These are phyloP conservation scores for Aspergillus ustus DNA, from an alignment of 2,329 filamentous ascomycete species.

Conservation along the genomic window DNA sequence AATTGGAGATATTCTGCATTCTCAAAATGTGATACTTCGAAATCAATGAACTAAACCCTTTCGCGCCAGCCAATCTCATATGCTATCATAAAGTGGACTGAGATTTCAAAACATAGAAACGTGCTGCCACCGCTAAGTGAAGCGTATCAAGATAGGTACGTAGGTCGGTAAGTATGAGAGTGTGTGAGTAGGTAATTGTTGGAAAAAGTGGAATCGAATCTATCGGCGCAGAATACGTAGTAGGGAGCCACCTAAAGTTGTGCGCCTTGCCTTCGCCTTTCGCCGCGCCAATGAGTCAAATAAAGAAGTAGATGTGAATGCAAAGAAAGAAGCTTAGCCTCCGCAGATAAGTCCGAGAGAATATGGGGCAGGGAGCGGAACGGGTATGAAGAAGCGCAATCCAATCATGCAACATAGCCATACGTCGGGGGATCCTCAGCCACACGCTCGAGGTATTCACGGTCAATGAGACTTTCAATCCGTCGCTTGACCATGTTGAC, in stretches of 20 bases:
- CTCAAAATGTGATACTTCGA: not conserved
- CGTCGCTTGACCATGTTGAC: slow-evolving; percentile 58
- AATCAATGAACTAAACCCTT: not conserved
- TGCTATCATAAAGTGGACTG: not conserved
- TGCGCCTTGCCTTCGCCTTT: not conserved
- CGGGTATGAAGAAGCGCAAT: not conserved
- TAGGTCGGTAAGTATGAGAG: not conserved
- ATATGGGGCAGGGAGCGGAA: not conserved
- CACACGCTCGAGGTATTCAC: slow-evolving; percentile 56
- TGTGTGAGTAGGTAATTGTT: not conserved
- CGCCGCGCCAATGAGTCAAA: not conserved
- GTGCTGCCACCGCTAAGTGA: not conserved
- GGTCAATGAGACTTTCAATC: slow-evolving; percentile 58
- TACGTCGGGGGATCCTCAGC: slow-evolving; percentile 51
- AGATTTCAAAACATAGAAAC: not conserved
- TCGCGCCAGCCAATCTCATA: not conserved
- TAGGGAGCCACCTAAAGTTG: not conserved
- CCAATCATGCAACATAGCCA: slow-evolving; percentile 47
- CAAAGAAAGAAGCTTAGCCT: not conserved
- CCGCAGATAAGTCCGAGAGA: not conserved
- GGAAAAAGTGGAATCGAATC: not conserved
- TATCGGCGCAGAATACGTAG: not conserved
- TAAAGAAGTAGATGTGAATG: not conserved
- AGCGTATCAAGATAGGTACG: not conserved
- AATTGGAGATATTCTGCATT: too few species aligned